Base-by-base conservation (phyloP, 1,284 basidiomycete species). In the Gymnopus androsaceus region DNA sequence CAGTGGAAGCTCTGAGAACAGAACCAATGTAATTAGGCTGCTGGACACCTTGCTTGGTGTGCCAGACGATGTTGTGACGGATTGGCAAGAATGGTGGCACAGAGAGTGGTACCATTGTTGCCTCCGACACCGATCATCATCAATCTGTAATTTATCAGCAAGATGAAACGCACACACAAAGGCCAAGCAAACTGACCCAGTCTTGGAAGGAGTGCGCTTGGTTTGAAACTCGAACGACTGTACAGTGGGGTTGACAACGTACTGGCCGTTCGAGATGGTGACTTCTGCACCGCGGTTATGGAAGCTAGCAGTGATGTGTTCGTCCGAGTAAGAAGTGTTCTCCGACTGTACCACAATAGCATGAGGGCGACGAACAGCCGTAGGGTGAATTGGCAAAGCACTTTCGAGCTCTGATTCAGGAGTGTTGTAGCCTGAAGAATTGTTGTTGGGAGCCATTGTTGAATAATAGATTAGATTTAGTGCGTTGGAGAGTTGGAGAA, bases 51-150 rank as follows among this genome's bases (percentile, higher is more conserved):
- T 84, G 79, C 83, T 98, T 98, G 76, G 94, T 99, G 77, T 88
- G 85, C 96, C 96, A 99, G 61, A 83, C 78, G 73, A 99, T 94
- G 75, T 92, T 88, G 81, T 98, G 90, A 64, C 88, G 87, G 36
- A 82, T 99, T 99, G 69, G 97, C 96, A 66, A 98, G 85, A 70
- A 98, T 87, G 63, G 95, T 97, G 27, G 97, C 95, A 63, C 89
- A 89, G 58, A 98, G 84, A 44, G 96, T 99, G 55, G 92, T 87
- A 58, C 96, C 96, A 71, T 99, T 99, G 84, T 99, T 99, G 59
- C 96, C 96, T 63, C 96, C 96, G 63, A 95, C 77, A 62, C 96
- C 96, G 68, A 98, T 90, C 82, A 99, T 90, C 91, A 99, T 92
- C 63, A 98, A 82, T 59, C 96, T 96, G 19, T 15, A 44, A 40